phyloP scores from a whole-genome alignment of 2,329 filamentous ascomycete species.

The Salinomyces thailandicus region DNA sequence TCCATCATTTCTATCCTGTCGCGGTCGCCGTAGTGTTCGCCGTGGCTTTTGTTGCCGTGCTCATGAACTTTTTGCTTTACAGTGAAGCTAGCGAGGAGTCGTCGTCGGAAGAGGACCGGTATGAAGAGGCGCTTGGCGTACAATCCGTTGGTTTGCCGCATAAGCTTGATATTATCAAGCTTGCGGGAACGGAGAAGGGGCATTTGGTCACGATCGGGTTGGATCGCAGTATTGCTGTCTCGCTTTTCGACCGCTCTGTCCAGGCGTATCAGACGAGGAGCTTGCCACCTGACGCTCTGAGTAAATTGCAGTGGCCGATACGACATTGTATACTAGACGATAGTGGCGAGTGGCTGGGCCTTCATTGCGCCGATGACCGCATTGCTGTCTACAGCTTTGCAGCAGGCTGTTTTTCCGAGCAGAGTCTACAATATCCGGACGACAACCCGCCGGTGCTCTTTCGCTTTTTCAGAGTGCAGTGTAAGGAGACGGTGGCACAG shows the following conservation, averaged over 20 bases:
- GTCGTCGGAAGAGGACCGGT: constrained; percentile 37
- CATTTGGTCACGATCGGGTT: constrained; percentile 59
- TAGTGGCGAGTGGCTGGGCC: constrained; percentile 53
- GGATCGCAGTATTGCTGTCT: constrained; percentile 50
- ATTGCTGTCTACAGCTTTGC: constrained; percentile 55
- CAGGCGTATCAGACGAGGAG: constrained; percentile 11
- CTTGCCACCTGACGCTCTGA: constrained; percentile 13
- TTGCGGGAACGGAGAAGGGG: constrained; percentile 53
- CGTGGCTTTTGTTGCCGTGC: constrained; percentile 53
- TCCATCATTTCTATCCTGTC: constrained; percentile 61
- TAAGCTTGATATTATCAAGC: constrained; percentile 55
- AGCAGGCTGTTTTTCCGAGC: constrained; percentile 30
- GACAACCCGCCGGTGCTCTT: constrained; percentile 52
- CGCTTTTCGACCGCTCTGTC: constrained; percentile 12
- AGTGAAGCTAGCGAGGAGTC: constrained; percentile 43
- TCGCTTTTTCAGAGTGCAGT: constrained; percentile 45
- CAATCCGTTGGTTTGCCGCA: constrained; percentile 54
- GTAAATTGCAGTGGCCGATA: constrained; percentile 22
- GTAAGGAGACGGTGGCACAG: constrained; percentile 19
- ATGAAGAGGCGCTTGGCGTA: constrained; percentile 47
- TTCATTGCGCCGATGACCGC: constrained; percentile 49
- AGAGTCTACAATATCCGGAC: constrained; percentile 46
- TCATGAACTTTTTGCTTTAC: constrained; percentile 67
- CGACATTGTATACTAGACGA: constrained; percentile 55
- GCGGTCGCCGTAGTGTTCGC: constrained; percentile 52